Percentiles rank a stretch among this genome's conserved stretches.
These are phyloP conservation scores for Cercospora nicotianae DNA, from an alignment of 2,329 filamentous ascomycete species.

Conservation along the genomic window DNA sequence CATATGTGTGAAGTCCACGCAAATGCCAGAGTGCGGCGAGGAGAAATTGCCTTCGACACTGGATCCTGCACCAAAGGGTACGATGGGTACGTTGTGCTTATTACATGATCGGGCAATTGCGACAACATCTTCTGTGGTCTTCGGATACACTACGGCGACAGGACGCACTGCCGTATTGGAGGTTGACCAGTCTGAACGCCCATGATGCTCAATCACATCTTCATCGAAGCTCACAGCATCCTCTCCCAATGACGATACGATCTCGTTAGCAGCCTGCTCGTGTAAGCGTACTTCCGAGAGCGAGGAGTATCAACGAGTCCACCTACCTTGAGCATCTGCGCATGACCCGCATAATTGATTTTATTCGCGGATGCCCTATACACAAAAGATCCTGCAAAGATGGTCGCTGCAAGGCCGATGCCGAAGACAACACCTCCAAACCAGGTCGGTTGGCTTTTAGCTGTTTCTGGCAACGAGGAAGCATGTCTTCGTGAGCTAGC, in stretches of 20 bases:
- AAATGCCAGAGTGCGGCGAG: slow-evolving; percentile 81
- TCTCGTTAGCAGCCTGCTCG: slow-evolving; percentile 22
- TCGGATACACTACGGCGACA: slow-evolving; percentile 26
- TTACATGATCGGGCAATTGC: slow-evolving; percentile 23
- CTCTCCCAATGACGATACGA: slow-evolving; percentile 13
- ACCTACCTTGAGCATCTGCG: slow-evolving; percentile 24
- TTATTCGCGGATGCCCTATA: neutral
- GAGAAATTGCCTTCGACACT: slow-evolving; percentile 82
- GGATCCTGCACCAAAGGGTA: slow-evolving; percentile 27
- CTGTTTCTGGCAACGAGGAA: neutral
- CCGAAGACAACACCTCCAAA: slow-evolving; percentile 7
- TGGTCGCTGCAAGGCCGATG: slow-evolving; percentile 6
- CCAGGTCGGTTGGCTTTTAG: neutral
- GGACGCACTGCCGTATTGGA: slow-evolving; percentile 24
- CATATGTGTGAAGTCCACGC: slow-evolving; percentile 88
- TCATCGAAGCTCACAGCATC: slow-evolving; percentile 27
- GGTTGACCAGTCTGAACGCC: slow-evolving; percentile 27
- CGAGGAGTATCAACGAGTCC: no score
- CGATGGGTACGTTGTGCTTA: slow-evolving; percentile 23
- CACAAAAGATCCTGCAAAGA: slow-evolving; percentile 2
- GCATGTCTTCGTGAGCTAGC: neutral
- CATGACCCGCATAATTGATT: slow-evolving; percentile 18
- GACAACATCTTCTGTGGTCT: slow-evolving; percentile 22
- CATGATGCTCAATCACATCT: slow-evolving; percentile 29
- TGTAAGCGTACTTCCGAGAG: no score